A percentile compares a stretch with the other conserved stretches of the same genome.
Evolutionary conservation across 2,329 filamentous ascomycete species (phyloP).

Genomic region (Curvularia lunata): DNA sequence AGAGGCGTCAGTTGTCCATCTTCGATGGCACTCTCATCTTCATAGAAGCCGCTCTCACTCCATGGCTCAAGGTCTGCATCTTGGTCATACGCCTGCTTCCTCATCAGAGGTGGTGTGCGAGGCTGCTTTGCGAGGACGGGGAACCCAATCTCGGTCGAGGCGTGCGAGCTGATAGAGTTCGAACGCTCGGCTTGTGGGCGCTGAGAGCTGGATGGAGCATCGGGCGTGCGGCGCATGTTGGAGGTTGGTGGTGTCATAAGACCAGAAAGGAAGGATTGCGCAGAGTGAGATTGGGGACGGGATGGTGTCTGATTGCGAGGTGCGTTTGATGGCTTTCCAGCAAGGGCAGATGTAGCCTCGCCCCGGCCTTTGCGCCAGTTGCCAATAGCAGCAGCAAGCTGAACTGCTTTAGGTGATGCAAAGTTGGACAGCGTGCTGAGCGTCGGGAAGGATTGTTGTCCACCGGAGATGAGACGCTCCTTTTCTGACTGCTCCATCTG

Average conservation of each 20-base stretch:
- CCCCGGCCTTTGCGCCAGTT: slow-evolving; percentile 80
- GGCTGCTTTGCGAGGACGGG: slow-evolving; percentile 43
- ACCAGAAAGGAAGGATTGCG: slow-evolving; percentile 73
- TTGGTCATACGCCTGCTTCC: slow-evolving; percentile 63
- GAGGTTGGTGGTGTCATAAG: slow-evolving; percentile 89
- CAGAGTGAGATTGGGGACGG: slow-evolving; percentile 52
- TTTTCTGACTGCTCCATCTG: slow-evolving; percentile 98
- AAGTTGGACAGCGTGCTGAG: slow-evolving; percentile 78
- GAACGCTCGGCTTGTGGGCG: slow-evolving; percentile 36
- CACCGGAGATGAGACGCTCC: slow-evolving; percentile 77
- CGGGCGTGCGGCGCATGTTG: slow-evolving; percentile 68
- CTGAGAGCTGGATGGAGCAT: slow-evolving; percentile 46
- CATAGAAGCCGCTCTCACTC: slow-evolving; percentile 56
- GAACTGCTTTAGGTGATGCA: slow-evolving; percentile 81
- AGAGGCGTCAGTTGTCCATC: slow-evolving; percentile 48
- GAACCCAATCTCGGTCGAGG: slow-evolving; percentile 40
- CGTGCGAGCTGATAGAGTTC: slow-evolving; percentile 39
- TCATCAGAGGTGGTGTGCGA: slow-evolving; percentile 62
- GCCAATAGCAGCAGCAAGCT: slow-evolving; percentile 96
- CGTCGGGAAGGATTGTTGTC: slow-evolving; percentile 68
- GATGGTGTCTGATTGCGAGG: slow-evolving; percentile 45
- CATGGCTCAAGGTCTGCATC: slow-evolving; percentile 62
- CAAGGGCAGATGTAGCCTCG: slow-evolving; percentile 56
- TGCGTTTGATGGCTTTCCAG: slow-evolving; percentile 37
- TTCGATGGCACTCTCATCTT: slow-evolving; percentile 56